phyloP scores from a whole-genome alignment of 768 basidiomycete species.

The Collybiopsis luxurians region DNA sequence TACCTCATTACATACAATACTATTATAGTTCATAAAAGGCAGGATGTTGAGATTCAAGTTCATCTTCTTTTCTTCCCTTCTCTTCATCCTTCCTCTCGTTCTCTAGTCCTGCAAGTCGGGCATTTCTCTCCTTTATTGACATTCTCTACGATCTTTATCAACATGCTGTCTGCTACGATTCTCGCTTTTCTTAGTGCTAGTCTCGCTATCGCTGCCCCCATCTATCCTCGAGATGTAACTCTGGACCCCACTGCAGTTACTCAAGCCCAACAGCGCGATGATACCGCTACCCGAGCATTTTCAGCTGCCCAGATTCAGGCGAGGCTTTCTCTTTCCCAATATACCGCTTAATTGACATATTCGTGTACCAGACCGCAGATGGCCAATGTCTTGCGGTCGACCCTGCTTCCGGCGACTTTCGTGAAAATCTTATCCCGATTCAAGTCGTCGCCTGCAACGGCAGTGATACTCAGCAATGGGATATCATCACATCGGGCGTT shows the following conservation, averaged over 20 bases:
- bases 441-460: constrained; percentile 16
- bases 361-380: constrained; percentile 15
- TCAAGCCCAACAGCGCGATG: constrained; percentile 17
- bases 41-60: background rate
- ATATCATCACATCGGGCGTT: constrained; percentile 20
- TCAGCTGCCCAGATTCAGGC: constrained; percentile 17
- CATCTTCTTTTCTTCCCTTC: background rate
- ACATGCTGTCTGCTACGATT: constrained; percentile 17
- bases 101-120: constrained; percentile 10
- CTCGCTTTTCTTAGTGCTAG: constrained; percentile 17
- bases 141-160: background rate
- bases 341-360: background rate
- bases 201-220: constrained; percentile 13
- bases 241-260: constrained; percentile 14
- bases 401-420: constrained; percentile 20
- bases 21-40: background rate
- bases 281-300: constrained; percentile 19
- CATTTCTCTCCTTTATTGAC: constrained; percentile 5
- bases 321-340: background rate
- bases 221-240: constrained; percentile 12
- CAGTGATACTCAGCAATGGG: constrained; percentile 18
- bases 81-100: constrained; percentile 2
- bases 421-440: constrained; percentile 21
- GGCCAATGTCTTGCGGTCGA: constrained; percentile 22
- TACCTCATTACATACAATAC: no score